Evolutionary conservation across 371 early-diverging fungal genomes (phyloP), one percentile per base, ranked within the genome.

Genomic region (Mortierella sp.): DNA sequence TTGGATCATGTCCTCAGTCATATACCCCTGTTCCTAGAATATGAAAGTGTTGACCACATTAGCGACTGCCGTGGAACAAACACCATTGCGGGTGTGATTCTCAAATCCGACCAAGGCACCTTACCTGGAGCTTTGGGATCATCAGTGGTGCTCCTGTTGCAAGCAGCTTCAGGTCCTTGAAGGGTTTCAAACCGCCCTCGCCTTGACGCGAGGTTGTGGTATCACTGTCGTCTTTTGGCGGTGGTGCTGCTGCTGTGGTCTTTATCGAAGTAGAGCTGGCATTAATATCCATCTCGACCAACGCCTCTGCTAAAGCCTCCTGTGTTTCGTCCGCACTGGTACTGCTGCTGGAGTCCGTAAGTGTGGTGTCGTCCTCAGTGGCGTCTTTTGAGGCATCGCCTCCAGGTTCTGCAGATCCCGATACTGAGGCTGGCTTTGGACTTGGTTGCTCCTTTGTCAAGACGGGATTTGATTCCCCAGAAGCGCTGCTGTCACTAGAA

Each of bases 1-100:
- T 5, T 88, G 86, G 43, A 97, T 88, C 97, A 96, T 95, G 83
- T 98, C 98, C 72, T 96, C 96, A 0, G 98, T 97, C 93, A 97
- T 92, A 26, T 93, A 92, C 3, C 96, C 96, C 4, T 92, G 89
- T 28, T 95, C 93, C 91, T 94, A 31, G 61, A 74, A 50, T 13
- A 70, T 40, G 8, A 26, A 73, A 13, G 48, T 10, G 54, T 59
- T 55, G 37, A 31, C 4, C 21, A 8, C 1, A 43, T 74, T 26
- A 48, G 51, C 46, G 21, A 64, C 24, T 46, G 46, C 16, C 24
- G 19, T 28, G 5, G 28, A 57, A 37, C 0, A 40, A 40, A 67
- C 24, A 40, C 10, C 21, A 2, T 34, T 3, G 37, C 21, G 24
- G 1, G 4, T 21, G 11, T 37, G 24, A 24, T 24, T 40, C 37